Conservation (phyloP, 2,329 filamentous ascomycete species). For the Hypoxylon sp. region DNA sequence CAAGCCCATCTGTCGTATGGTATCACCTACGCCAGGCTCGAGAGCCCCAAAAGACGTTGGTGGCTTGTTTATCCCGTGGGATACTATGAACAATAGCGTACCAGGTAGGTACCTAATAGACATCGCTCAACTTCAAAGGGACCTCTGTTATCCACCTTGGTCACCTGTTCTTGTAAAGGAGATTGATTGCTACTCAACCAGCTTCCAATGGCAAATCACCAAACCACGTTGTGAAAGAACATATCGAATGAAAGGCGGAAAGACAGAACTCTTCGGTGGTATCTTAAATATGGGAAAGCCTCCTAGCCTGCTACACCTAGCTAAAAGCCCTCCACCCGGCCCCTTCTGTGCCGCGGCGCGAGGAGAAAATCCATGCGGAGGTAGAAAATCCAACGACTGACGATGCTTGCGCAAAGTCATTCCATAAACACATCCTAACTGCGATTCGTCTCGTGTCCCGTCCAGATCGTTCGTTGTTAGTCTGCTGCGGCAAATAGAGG, state of each 20-base stretch:
- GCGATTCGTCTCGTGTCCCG: conserved; percentile 51
- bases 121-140: not conserved
- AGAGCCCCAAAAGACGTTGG: not conserved
- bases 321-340: conserved; percentile 36
- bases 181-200: conserved; percentile 18
- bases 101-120: too few species aligned
- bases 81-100: conserved; percentile 22
- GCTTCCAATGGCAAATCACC: conserved; percentile 25
- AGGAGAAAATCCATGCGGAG: conserved; percentile 24
- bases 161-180: conserved; percentile 6
- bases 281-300: conserved; percentile 48
- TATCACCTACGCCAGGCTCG: not conserved
- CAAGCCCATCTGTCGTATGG: not conserved
- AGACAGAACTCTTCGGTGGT: conserved; percentile 47
- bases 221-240: conserved; percentile 10
- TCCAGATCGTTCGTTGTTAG: conserved; percentile 49
- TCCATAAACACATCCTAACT: conserved; percentile 48
- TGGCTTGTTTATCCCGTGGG: conserved; percentile 7
- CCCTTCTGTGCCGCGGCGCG: conserved; percentile 25
- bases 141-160: conserved; percentile 12
- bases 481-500: conserved; percentile 39
- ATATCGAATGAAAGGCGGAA: conserved; percentile 15
- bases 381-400: conserved; percentile 26
- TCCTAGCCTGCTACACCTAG: conserved; percentile 40
- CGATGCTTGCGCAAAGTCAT: conserved; percentile 29